Conservation (phyloP, 2,329 filamentous ascomycete genomes). For the Escovopsis sp. region DNA sequence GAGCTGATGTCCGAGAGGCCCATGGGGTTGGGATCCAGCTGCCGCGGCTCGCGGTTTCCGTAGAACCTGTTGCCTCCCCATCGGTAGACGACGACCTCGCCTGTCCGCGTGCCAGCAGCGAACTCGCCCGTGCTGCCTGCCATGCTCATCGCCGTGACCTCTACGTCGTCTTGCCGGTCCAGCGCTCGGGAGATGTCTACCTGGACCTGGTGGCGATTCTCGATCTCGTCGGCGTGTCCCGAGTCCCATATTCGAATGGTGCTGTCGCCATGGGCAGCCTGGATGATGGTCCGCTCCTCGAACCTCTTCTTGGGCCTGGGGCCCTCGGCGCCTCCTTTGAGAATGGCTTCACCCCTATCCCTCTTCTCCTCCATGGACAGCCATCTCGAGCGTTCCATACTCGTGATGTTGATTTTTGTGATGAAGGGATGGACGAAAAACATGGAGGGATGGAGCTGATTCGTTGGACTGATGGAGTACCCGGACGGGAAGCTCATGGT, state of each 20-base stretch:
- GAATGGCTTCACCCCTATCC: conserved; percentile 59
- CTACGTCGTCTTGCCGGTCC: conserved; percentile 61
- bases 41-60: conserved; percentile 43
- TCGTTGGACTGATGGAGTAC: conserved; percentile 79
- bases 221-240: conserved; percentile 83
- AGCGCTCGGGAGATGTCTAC: conserved; percentile 75
- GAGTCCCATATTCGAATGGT: conserved; percentile 88
- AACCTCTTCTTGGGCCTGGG: conserved; percentile 58
- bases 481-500: conserved; percentile 89
- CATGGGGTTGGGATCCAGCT: conserved; percentile 46
- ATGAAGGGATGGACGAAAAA: conserved; percentile 86
- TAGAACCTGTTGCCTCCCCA: conserved; percentile 71
- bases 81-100: conserved; percentile 76
- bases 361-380: conserved; percentile 79
- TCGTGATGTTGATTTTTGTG: conserved; percentile 54
- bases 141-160: conserved; percentile 67
- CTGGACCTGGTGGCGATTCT: conserved; percentile 70
- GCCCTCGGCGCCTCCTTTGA: conserved; percentile 66
- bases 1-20: conserved; percentile 60
- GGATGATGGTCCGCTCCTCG: conserved; percentile 70
- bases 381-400: conserved; percentile 69
- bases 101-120: conserved; percentile 62
- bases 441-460: conserved; percentile 77
- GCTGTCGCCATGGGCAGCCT: conserved; percentile 80
- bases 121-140: conserved; percentile 72